Percentiles rank a stretch among this genome's conserved stretches.
Evolutionary conservation across 2,329 filamentous ascomycete genomes (phyloP).

Genomic region (Bipolaris gigantea): DNA sequence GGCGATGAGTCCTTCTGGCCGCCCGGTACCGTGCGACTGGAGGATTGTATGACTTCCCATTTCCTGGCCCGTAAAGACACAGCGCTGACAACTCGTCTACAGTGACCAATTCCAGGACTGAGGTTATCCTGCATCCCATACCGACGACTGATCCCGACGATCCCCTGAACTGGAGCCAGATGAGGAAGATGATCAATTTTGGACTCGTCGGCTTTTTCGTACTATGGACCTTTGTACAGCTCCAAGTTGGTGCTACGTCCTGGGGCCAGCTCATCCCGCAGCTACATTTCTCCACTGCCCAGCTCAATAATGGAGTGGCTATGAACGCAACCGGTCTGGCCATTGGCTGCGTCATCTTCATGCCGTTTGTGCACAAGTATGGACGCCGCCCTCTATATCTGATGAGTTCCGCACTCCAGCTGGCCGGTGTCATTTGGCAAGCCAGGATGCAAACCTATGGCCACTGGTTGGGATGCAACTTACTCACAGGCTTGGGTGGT

Average conservation of each 20-base stretch:
- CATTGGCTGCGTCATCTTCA: constrained; percentile 48
- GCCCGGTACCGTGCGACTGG: constrained; percentile 13
- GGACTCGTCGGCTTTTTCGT: constrained; percentile 49
- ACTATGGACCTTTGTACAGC: constrained; percentile 47
- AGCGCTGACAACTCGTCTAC: neutral
- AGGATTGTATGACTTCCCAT: constrained; percentile 5
- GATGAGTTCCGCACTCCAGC: constrained; percentile 46
- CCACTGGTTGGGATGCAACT: constrained; percentile 51
- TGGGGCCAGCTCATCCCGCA: constrained; percentile 51
- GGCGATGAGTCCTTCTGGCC: constrained; percentile 13
- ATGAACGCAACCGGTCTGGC: constrained; percentile 48
- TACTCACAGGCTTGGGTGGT: constrained; percentile 50
- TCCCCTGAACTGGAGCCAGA: constrained; percentile 48
- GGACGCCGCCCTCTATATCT: constrained; percentile 53
- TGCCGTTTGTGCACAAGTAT: constrained; percentile 53
- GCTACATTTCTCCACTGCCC: constrained; percentile 46
- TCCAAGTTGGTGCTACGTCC: constrained; percentile 46
- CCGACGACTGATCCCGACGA: constrained; percentile 17
- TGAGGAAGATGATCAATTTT: constrained; percentile 49
- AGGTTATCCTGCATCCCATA: constrained; percentile 14
- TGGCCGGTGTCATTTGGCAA: constrained; percentile 48
- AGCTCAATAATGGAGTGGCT: constrained; percentile 52
- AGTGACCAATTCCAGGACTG: constrained; percentile 5
- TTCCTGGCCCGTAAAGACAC: neutral
- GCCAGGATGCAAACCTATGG: constrained; percentile 48